Evolutionary conservation across 148 eudicot species (phyloP).

Genomic region (Rhododendron simsii): DNA sequence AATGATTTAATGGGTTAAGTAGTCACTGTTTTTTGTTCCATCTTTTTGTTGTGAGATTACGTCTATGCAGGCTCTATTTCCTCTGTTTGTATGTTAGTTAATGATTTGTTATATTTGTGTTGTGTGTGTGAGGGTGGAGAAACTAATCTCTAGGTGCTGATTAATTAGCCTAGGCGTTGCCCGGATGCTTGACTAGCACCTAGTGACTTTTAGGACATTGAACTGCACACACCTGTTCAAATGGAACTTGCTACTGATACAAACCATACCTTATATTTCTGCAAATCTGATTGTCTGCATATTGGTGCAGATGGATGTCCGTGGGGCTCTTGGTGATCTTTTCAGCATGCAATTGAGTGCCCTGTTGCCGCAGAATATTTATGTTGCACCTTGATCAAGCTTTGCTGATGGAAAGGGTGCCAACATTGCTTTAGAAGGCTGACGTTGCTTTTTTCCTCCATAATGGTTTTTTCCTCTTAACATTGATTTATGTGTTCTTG

Average conservation of each 20-base stretch:
- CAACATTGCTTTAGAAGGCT: background rate
- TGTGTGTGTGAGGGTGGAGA: no score
- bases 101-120: background rate
- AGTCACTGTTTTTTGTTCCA: no score
- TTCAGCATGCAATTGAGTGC: conserved; percentile 65
- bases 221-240: background rate
- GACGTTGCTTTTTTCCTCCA: background rate
- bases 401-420: background rate
- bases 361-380: conserved; percentile 42
- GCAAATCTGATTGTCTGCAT: background rate
- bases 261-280: background rate
- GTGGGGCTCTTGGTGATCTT: conserved; percentile 83
- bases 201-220: background rate
- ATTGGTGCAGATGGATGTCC: conserved; percentile 78
- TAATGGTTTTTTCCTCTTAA: background rate
- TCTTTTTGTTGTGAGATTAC: no score
- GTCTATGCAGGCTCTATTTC: background rate
- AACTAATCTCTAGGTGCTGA: background rate
- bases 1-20: no score
- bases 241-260: background rate
- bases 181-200: background rate
- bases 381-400: conserved; percentile 6
- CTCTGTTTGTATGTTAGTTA: background rate
- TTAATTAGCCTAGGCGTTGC: background rate
- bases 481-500: background rate